Evolutionary conservation across 129 eudicot genomes (phyloP), one percentile per base, ranked within the genome.

Genomic region (Tanacetum coccineum): DNA sequence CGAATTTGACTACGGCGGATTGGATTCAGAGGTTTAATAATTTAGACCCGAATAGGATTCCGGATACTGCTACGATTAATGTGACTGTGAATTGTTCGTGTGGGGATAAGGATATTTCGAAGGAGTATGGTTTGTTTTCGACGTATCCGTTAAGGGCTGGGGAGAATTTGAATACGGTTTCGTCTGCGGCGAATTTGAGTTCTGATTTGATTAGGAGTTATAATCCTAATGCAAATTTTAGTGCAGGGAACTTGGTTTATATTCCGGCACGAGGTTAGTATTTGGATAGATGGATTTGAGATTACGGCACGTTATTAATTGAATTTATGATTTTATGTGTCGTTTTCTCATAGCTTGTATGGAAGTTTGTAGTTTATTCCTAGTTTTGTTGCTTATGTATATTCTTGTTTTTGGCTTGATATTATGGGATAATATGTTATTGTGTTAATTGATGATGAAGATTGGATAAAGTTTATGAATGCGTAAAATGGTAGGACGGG

Each of bases 11-110:
- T 20, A 79, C 76, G 6, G 72, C 52, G 10, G 71, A 1, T 0
- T 77, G 72, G 90, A 11, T 83, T 77, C 42, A 13, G 81, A 56
- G 73, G 48, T 79, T 70, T 62, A 94, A 94, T 59, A 17, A 6
- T 13, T 89, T 72, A 53, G 60, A 55, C 18, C 49, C 79, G 6
- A 77, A 20, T 17, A 71, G 54, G 3, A 78, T 94, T 12, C 97
- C 97, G 20, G 90, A 80, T 53, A 81, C 60, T 7, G 76, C 30
- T 9, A 62, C 4, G 13, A 0, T 47, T 40, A 89, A 76, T 62
- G 95, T 89, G 59, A 64, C 84, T 32, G 95, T 94, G 50, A 94
- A 87, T 73, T 94, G 99, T 50, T 79, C 87, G 32, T 94, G 99
- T 71, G 99, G 99, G 51, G 74, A 87, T 78, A 55, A 51, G 28